Base-by-base conservation (phyloP, 441 rosid species). In the Gossypium davidsonii region DNA sequence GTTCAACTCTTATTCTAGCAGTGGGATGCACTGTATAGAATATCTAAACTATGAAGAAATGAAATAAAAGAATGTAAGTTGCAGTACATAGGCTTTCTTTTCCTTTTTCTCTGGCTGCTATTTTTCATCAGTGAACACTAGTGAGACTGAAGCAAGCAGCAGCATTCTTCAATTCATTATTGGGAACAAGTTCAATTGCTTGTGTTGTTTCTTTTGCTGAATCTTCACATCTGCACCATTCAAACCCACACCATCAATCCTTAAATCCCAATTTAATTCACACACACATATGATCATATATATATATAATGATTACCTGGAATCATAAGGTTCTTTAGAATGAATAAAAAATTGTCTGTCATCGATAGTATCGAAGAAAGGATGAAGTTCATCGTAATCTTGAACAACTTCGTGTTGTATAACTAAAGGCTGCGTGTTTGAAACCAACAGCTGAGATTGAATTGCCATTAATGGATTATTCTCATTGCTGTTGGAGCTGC, bases 121-220 rank as follows among this genome's bases (percentile, higher is more conserved):
- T 53, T 28, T 7, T 39, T 67, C 31, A 56, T 90, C 85, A 88
- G 57, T 86, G 87, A 76, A 92, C 88, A 84, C 95, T 94, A 26
- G 94, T 94, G 21, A 94, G 96, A 77, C 87, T 91, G 79, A 94
- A 89, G 80, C 97, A 85, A 14, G 91, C 92, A 15, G 97, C 93
- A 9, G 96, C 98, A 80, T 77, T 92, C 86, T 90, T 94, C 84
- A 90, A 49, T 76, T 91, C 97, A 6, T 87, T 90, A 66, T 88
- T 91, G 3, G 84, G 91, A 10, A 78, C 87, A 59, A 79, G 86
- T 74, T 85, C 86, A 2, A 80, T 78, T 4, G 88, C 81, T 61
- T 81, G 82, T 59, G 86, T 79, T 2, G 80, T 79, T 51, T 86
- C 93, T 77, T 88, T 87, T 79, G 90, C 26, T 12, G 90, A 83